phyloP scores from a whole-genome alignment of 306 rosid species.

The Lupinus albus region DNA sequence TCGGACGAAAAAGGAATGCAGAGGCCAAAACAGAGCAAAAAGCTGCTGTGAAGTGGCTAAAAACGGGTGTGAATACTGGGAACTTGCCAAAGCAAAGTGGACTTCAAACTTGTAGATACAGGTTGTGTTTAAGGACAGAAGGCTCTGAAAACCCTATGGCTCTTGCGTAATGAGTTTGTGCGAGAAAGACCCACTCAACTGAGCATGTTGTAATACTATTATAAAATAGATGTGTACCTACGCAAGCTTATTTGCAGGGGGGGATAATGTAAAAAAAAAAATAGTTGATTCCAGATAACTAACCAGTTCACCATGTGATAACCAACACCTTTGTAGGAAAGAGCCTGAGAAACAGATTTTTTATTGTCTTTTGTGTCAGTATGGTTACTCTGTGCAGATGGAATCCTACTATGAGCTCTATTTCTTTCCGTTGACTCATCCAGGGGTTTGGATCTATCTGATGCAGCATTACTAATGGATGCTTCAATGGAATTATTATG shows the following conservation, averaged over 20 bases:
- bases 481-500: constrained; percentile 55
- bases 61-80: not conserved
- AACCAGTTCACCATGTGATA: constrained; percentile 99
- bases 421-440: constrained; percentile 45
- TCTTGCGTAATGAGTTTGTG: not conserved
- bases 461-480: constrained; percentile 42
- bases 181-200: not conserved
- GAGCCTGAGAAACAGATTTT: constrained; percentile 74
- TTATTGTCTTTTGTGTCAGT: constrained; percentile 69
- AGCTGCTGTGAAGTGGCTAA: not conserved
- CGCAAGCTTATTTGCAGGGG: not conserved
- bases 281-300: constrained; percentile 54
- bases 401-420: constrained; percentile 47
- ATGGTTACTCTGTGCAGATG: constrained; percentile 54
- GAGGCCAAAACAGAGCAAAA: not conserved
- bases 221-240: constrained; percentile 24
- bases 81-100: not conserved
- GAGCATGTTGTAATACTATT: constrained; percentile 1
- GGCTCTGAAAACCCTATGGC: not conserved
- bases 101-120: not conserved
- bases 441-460: constrained; percentile 35
- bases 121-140: not conserved
- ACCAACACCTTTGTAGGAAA: constrained; percentile 73
- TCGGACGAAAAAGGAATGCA: not conserved
- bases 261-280: not conserved